Evolutionary conservation across 225 moss, liverwort and hornwort genomes (phyloP), one percentile per base, ranked within the genome.

Genomic region (Ulota crispa): DNA sequence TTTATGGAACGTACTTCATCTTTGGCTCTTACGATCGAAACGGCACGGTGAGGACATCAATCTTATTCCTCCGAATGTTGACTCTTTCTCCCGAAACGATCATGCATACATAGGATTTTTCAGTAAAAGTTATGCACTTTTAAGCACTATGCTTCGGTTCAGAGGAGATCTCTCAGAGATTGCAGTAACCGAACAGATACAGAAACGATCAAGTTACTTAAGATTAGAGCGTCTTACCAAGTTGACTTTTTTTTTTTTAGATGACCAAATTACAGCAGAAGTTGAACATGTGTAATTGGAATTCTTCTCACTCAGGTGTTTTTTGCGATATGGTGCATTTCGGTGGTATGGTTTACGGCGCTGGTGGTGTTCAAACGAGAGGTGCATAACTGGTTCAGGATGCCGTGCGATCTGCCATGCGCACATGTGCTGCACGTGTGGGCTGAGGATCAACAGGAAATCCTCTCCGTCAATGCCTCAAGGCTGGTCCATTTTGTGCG

Each of bases 341-440:
- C 92, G 69, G 71, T 79, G 31, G 66, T 94, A 1, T 92, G 94
- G 94, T 94, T 88, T 72, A 76, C 87, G 76, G 55, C 76, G 19
- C 78, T 91, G 81, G 90, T 94, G 42, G 39, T 89, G 78, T 88
- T 84, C 75, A 90, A 90, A 73, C 91, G 89, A 60, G 87, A 86
- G 74, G 79, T 89, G 78, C 92, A 92, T 27, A 94, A 88, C 68
- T 92, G 94, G 92, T 92, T 92, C 79, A 82, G 88, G 20, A 80
- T 91, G 82, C 94, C 92, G 31, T 89, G 91, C 73, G 66, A 72
- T 37, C 86, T 94, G 47, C 84, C 89, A 27, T 34, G 67, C 41
- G 92, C 91, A 70, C 68, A 75, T 41, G 73, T 89, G 64, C 75
- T 94, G 32, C 89, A 88, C 56, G 89, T 84, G 15, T 94, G 89